A percentile compares a stretch with the other conserved stretches of the same genome.
These are phyloP conservation scores for Rhynchospora pubera DNA, from an alignment of 176 grass and related monocot genomes.

Conservation along the genomic window DNA sequence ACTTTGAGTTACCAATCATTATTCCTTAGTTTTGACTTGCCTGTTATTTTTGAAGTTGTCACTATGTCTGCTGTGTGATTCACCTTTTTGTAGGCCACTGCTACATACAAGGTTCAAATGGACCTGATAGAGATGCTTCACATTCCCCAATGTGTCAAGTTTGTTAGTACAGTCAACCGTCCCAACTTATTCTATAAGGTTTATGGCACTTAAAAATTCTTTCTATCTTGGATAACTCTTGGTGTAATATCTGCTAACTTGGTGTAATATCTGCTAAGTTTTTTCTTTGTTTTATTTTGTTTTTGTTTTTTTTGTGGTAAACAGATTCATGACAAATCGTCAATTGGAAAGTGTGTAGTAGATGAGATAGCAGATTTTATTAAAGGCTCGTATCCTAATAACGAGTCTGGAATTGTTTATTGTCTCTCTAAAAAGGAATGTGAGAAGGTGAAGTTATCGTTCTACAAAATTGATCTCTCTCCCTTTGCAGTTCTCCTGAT, in stretches of 20 bases:
- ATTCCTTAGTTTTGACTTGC: too few species aligned
- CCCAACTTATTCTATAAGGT: constrained; percentile 95
- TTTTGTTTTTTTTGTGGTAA: too few species aligned
- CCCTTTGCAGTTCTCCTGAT: neutral
- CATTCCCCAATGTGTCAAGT: constrained; percentile 73
- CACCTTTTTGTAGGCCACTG: constrained; percentile 51
- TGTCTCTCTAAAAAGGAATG: constrained; percentile 95
- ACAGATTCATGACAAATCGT: constrained; percentile 78
- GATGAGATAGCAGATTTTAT: constrained; percentile 87
- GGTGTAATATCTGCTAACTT: too few species aligned
- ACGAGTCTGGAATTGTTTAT: constrained; percentile 92
- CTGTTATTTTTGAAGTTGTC: neutral
- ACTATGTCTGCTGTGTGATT: neutral
- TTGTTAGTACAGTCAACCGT: constrained; percentile 86
- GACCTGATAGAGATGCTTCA: constrained; percentile 98
- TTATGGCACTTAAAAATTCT: constrained; percentile 8
- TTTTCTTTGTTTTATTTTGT: neutral
- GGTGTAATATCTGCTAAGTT: constrained; percentile 3
- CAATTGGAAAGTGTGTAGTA: constrained; percentile 67
- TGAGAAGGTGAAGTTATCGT: constrained; percentile 50
- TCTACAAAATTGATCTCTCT: constrained; percentile 12
- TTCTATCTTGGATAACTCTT: constrained; percentile 14
- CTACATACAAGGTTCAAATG: constrained; percentile 79
- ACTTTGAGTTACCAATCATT: neutral
- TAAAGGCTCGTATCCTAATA: constrained; percentile 63